Evolutionary conservation across 495 filamentous ascomycete species (phyloP), one percentile per base, ranked within the genome.

Genomic region (Tuber borchii): DNA sequence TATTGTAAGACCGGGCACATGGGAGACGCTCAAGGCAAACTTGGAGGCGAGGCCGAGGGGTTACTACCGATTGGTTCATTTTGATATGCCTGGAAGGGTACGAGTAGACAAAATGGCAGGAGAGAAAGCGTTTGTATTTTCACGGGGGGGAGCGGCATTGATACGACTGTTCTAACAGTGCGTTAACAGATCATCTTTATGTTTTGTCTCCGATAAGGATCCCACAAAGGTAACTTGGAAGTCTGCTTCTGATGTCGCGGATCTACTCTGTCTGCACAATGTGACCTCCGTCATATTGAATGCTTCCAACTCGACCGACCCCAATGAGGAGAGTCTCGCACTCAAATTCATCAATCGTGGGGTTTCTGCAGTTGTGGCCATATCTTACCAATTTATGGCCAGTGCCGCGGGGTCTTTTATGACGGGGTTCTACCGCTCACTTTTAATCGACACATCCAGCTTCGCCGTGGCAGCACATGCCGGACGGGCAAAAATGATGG

Each of bases 1-100:
- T 43, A 79, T 79, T 1, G 77, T 79, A 44, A 72, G 77, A 37
- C 77, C 77, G 16, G 77, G 77, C 1, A 79, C 76, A 44, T 79
- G 77, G 77, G 74, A 61, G 48, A 48, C 69, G 40, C 44, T 79
- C 42, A 69, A 76, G 37, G 34, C n/a, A 16, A 72, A 78, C 14
- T 68, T 78, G 44, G 45, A 70, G 12, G 44, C 7, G 26, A 69
- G 48, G 34, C 71, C 61, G 2, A 78, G 69, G 22, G 77, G 72
- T 20, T 79, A 75, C 20, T 79, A 75, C 56, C 77, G 78, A 22
- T 70, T 79, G 3, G 51, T 79, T 26, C 77, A 79, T 71, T 75
- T 79, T 20, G 77, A 75, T 44, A 73, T 79, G n/a, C 75, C 75
- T 14, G 77, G 72, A 40, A 75, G 72, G 44, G 56, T 78, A 39